A percentile compares a stretch with the other conserved stretches of the same genome.
These are phyloP conservation scores for Aureobasidium lini DNA, from an alignment of 2,329 filamentous ascomycete genomes.

Conservation along the genomic window DNA sequence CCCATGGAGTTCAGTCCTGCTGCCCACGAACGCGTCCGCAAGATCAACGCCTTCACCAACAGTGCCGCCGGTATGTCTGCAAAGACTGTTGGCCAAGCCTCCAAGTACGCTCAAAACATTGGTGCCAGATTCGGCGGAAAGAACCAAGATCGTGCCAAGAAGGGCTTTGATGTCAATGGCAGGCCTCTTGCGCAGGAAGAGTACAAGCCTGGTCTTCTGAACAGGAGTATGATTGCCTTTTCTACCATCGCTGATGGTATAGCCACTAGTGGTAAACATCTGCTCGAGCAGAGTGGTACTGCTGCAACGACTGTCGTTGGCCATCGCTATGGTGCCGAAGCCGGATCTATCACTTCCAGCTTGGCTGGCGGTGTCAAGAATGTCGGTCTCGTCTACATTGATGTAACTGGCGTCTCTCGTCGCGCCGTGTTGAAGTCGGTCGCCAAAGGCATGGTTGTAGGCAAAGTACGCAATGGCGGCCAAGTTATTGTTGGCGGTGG, in stretches of 20 bases:
- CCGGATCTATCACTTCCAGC: conserved; percentile 66
- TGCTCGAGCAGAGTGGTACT: conserved; percentile 65
- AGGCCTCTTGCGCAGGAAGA: conserved; percentile 42
- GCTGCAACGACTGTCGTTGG: conserved; percentile 81
- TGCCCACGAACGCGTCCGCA: conserved; percentile 77
- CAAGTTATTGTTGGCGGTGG: conserved; percentile 67
- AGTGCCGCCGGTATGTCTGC: conserved; percentile 72
- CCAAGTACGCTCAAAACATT: conserved; percentile 79
- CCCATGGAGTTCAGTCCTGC: conserved; percentile 82
- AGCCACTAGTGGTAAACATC: conserved; percentile 72
- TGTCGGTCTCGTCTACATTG: conserved; percentile 93
- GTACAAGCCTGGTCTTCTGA: conserved; percentile 87
- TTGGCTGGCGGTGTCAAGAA: conserved; percentile 88
- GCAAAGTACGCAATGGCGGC: conserved; percentile 65
- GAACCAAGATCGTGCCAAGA: conserved; percentile 45
- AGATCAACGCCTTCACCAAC: conserved; percentile 79
- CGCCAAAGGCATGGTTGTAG: conserved; percentile 91
- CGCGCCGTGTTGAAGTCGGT: conserved; percentile 88
- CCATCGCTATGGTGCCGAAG: conserved; percentile 84
- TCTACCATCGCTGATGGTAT: conserved; percentile 90
- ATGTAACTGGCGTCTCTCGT: conserved; percentile 85
- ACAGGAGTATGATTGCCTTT: conserved; percentile 95
- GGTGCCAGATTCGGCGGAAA: conserved; percentile 68
- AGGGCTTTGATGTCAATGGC: conserved; percentile 63
- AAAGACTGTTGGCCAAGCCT: conserved; percentile 79